Evolutionary conservation across 2,329 filamentous ascomycete genomes (phyloP).

Genomic region (Pseudogymnoascus sp.): DNA sequence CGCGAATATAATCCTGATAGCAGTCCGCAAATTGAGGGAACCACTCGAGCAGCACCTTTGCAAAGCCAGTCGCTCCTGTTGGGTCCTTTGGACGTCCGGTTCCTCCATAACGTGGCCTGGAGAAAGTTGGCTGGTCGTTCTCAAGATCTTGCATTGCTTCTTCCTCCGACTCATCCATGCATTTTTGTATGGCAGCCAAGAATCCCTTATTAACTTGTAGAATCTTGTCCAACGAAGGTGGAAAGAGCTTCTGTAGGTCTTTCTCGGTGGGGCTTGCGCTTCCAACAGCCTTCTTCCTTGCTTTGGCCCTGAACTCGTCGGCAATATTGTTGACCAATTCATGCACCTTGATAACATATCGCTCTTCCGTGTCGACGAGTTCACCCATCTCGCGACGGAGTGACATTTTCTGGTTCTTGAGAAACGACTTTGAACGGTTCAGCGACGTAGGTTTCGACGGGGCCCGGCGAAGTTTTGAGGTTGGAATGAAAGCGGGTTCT

Average conservation of each 20-base stretch:
- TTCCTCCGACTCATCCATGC: conserved; percentile 78
- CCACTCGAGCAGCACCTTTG: conserved; percentile 79
- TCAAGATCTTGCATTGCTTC: conserved; percentile 73
- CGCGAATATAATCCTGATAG: conserved; percentile 88
- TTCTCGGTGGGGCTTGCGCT: conserved; percentile 67
- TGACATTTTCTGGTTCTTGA: conserved; percentile 73
- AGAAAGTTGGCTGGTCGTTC: conserved; percentile 41
- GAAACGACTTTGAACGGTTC: conserved; percentile 70
- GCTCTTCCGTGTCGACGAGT: conserved; percentile 85
- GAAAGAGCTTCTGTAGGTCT: conserved; percentile 72
- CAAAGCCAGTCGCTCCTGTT: conserved; percentile 70
- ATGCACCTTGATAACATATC: conserved; percentile 82
- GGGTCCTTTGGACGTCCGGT: conserved; percentile 55
- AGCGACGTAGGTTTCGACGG: conserved; percentile 79
- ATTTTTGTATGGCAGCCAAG: conserved; percentile 63
- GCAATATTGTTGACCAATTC: conserved; percentile 77
- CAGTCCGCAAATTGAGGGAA: conserved; percentile 87
- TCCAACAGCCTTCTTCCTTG: conserved; percentile 47
- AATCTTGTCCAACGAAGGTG: conserved; percentile 71
- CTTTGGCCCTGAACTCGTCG: conserved; percentile 68
- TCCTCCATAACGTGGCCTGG: conserved; percentile 38
- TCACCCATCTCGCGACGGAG: conserved; percentile 85
- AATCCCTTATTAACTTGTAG: conserved; percentile 76
- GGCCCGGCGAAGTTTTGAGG: conserved; percentile 73
- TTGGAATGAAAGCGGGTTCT: conserved; percentile 79